Conservation (phyloP, 1,284 basidiomycete species). For the Trametes versicolor region DNA sequence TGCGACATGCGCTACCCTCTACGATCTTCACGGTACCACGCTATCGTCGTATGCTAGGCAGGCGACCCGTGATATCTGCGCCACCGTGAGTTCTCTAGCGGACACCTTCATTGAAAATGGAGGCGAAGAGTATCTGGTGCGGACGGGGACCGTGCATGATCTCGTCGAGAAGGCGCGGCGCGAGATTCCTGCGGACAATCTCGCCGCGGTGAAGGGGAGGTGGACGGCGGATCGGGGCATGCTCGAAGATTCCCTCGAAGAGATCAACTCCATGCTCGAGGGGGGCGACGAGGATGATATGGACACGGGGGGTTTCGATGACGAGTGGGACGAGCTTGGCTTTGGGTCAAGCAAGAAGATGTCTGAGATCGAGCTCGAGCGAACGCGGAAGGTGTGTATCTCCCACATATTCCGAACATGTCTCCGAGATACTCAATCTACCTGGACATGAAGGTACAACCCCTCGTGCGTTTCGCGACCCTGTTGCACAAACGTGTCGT, state of each 20-base stretch:
- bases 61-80: conserved; percentile 56
- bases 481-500: conserved; percentile 70
- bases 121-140: conserved; percentile 61
- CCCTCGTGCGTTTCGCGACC: conserved; percentile 65
- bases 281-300: conserved; percentile 42
- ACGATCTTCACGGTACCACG: conserved; percentile 63
- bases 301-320: conserved; percentile 45
- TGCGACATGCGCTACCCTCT: conserved; percentile 64
- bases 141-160: conserved; percentile 72
- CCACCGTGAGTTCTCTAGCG: conserved; percentile 54
- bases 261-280: conserved; percentile 65
- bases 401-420: not conserved
- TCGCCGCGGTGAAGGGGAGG: conserved; percentile 63
- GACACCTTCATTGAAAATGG: conserved; percentile 48
- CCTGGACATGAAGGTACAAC: conserved; percentile 54
- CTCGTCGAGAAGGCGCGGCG: conserved; percentile 63
- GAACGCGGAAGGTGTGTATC: conserved; percentile 41
- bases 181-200: conserved; percentile 66
- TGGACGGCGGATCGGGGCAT: conserved; percentile 67
- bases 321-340: conserved; percentile 75
- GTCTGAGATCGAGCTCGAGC: conserved; percentile 40
- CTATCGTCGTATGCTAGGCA: conserved; percentile 59
- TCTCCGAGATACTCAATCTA: not conserved
- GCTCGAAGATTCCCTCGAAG: conserved; percentile 68
- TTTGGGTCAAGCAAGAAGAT: conserved; percentile 49